phyloP scores from a whole-genome alignment of 139 green algal genomes.

The Haematococcus sp. region DNA sequence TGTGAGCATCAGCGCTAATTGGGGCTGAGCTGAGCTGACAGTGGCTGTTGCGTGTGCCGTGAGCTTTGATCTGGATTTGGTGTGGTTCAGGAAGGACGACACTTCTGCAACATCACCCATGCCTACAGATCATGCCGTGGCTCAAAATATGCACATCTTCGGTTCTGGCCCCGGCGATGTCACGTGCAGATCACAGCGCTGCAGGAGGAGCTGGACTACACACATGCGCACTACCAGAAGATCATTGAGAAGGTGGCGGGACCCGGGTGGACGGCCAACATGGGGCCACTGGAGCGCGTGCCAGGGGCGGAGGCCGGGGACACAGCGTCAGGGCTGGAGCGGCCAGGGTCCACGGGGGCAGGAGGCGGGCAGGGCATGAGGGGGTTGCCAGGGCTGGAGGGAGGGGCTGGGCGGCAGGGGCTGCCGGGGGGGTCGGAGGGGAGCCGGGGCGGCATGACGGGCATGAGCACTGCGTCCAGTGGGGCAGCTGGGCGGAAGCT shows the following conservation, averaged over 20 bases:
- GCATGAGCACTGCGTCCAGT: not conserved
- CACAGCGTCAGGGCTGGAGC: not conserved
- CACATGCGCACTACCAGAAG: slow-evolving; percentile 60
- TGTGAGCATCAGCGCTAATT: no score
- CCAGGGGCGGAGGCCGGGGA: not conserved
- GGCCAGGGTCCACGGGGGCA: not conserved
- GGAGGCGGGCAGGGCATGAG: not conserved
- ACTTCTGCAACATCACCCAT: no score
- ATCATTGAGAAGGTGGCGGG: slow-evolving; percentile 39
- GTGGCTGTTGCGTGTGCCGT: no score
- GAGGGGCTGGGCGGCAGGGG: not conserved
- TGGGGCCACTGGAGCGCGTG: slow-evolving; percentile 30
- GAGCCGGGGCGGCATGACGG: not conserved
- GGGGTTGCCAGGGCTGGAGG: not conserved
- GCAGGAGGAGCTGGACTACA: slow-evolving; percentile 49
- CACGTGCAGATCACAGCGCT: slow-evolving; percentile 30
- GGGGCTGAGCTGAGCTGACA: no score
- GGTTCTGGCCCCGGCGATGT: no score
- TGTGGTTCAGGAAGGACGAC: not conserved
- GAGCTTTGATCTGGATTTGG: not conserved
- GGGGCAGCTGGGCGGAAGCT: slow-evolving; percentile 18
- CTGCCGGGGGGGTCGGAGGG: not conserved
- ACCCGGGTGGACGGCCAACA: slow-evolving; percentile 15
- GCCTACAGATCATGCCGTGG: no score
- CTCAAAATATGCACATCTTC: no score